A percentile compares a stretch with the other conserved stretches of the same genome.
These are phyloP conservation scores for Thermochaetoides thermophila DNA, from an alignment of 495 filamentous ascomycete species.

Conservation along the genomic window DNA sequence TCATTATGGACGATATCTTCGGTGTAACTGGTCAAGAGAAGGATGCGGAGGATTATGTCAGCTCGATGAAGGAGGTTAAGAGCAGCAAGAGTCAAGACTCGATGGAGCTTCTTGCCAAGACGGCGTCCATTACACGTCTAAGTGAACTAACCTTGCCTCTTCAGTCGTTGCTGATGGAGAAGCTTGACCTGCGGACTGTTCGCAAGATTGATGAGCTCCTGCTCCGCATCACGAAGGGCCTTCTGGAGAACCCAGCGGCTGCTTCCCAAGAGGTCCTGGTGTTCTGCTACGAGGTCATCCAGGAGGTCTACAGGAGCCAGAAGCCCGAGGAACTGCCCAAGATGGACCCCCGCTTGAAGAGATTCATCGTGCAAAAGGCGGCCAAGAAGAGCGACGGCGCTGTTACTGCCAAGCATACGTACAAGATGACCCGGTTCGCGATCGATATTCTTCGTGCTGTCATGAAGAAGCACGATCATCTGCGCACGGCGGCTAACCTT, in stretches of 20 bases:
- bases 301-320: constrained; percentile 58
- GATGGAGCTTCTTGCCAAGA: constrained; percentile 82
- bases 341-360: constrained; percentile 45
- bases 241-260: constrained; percentile 63
- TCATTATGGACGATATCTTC: constrained; percentile 97
- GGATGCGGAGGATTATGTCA: constrained; percentile 88
- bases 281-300: constrained; percentile 87
- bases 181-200: constrained; percentile 59
- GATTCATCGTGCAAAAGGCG: constrained; percentile 64
- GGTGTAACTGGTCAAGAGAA: constrained; percentile 93
- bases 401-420: constrained; percentile 56
- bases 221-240: constrained; percentile 64
- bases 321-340: constrained; percentile 29
- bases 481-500: constrained; percentile 66
- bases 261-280: constrained; percentile 64
- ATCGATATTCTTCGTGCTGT: constrained; percentile 72
- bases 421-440: constrained; percentile 75
- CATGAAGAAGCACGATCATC: constrained; percentile 61
- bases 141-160: constrained; percentile 61
- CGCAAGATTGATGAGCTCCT: constrained; percentile 86
- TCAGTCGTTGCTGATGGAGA: constrained; percentile 63
- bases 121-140: constrained; percentile 58
- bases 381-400: constrained; percentile 50
- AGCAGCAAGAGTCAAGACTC: constrained; percentile 95
- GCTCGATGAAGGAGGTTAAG: constrained; percentile 94